These are phyloP conservation scores for Thalassiosira allenii DNA, from an alignment of 352 stramenopile species.

Conservation along the genomic window DNA sequence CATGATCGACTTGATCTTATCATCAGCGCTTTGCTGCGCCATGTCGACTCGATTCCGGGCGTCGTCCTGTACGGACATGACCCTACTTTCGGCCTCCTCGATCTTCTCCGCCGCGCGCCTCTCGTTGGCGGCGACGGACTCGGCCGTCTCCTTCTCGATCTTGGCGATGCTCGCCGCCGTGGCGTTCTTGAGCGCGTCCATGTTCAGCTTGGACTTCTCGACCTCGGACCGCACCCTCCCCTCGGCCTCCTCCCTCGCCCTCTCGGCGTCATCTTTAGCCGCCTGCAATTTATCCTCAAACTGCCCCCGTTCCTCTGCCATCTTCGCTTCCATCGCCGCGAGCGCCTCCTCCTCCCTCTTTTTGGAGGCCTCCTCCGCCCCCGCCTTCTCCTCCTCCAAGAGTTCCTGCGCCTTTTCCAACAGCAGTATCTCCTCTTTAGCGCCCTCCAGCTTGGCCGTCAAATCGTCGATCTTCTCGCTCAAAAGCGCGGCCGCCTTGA, in stretches of 20 bases:
- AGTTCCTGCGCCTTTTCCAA: constrained; percentile 24
- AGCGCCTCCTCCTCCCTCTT: neutral
- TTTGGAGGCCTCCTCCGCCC: neutral
- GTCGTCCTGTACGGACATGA: no score
- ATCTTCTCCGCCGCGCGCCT: no score
- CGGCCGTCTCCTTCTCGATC: constrained; percentile 15
- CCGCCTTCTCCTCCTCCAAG: no score
- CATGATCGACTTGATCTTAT: no score
- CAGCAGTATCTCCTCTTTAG: constrained; percentile 10
- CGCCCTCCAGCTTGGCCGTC: constrained; percentile 15
- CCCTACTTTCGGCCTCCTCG: no score
- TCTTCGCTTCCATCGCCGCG: no score
- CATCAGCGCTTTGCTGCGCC: no score
- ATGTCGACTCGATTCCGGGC: no score
- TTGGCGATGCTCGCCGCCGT: constrained; percentile 24
- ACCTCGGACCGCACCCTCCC: constrained; percentile 19
- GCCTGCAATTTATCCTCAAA: constrained; percentile 46
- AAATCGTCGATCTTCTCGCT: constrained; percentile 50
- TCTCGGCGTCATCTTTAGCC: constrained; percentile 2
- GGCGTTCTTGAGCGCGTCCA: constrained; percentile 28
- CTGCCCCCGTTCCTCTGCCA: no score
- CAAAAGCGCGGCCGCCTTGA: constrained; percentile 31
- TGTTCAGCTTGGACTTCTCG: constrained; percentile 38
- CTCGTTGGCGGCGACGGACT: constrained; percentile 9
- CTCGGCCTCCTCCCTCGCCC: constrained; percentile 6